Evolutionary conservation across 140 eudicot genomes (phyloP).

Genomic region (Cichorium intybus): DNA sequence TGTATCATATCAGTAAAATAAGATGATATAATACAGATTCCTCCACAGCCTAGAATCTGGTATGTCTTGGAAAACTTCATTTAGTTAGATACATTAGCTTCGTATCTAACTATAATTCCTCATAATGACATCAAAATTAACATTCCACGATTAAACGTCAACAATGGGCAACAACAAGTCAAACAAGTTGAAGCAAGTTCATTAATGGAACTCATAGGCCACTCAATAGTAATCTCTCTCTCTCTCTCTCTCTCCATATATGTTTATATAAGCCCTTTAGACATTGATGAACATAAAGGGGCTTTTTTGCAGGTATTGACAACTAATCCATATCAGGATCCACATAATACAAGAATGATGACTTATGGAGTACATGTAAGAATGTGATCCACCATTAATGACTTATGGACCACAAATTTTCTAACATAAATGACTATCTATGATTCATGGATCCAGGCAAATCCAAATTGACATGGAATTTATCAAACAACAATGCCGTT

Average conservation of each 20-base stretch:
- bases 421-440: too few relatives aligned
- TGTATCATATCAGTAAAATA: constrained; percentile 1
- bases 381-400: too few relatives aligned
- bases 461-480: constrained; percentile 55
- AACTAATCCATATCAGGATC: constrained; percentile 67
- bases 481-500: constrained; percentile 59
- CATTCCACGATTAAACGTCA: too few relatives aligned
- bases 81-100: too few relatives aligned
- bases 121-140: too few relatives aligned
- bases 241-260: background rate
- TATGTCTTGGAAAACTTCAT: constrained; percentile 12
- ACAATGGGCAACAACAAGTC: too few relatives aligned
- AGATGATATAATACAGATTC: constrained; percentile 10
- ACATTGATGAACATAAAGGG: constrained; percentile 4
- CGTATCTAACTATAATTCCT: too few relatives aligned
- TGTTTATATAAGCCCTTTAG: constrained; percentile 3
- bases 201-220: constrained; percentile 60
- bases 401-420: too few relatives aligned
- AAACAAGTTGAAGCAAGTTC: too few relatives aligned
- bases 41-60: constrained; percentile 33
- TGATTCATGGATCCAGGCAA: constrained; percentile 41
- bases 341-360: constrained; percentile 61
- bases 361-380: constrained; percentile 64
- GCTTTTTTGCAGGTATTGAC: constrained; percentile 61
- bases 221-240: constrained; percentile 55